A percentile compares a stretch with the other conserved stretches of the same genome.
phyloP scores from a whole-genome alignment of 768 basidiomycete species.

The Gymnopilus junonius region DNA sequence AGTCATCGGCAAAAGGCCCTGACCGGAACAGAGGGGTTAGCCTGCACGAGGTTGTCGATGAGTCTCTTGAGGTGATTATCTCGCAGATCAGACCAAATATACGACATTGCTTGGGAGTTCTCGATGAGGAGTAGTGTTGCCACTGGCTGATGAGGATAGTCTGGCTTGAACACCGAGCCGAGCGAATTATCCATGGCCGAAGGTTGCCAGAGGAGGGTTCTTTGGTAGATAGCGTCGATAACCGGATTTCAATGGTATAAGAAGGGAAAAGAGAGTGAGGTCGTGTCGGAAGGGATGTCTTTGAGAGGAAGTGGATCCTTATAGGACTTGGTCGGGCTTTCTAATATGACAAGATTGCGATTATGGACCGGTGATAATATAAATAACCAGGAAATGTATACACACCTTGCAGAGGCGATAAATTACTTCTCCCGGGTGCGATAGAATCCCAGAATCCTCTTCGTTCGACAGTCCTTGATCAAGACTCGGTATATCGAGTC shows the following conservation, averaged over 20 bases:
- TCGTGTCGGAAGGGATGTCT: constrained; percentile 17
- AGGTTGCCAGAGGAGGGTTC: constrained; percentile 4
- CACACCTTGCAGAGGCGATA: constrained; percentile 1
- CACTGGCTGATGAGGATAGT: constrained; percentile 35
- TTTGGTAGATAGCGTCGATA: neutral
- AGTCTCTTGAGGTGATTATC: constrained; percentile 49
- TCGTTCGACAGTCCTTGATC: neutral
- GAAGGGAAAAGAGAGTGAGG: constrained; percentile 14
- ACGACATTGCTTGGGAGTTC: constrained; percentile 51
- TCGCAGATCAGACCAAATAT: constrained; percentile 53
- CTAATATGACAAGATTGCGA: constrained; percentile 26
- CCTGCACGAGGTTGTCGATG: constrained; percentile 42
- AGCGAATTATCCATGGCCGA: constrained; percentile 22
- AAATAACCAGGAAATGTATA: constrained; percentile 11
- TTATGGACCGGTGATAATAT: constrained; percentile 11
- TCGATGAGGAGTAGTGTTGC: constrained; percentile 57
- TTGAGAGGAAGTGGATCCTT: constrained; percentile 39
- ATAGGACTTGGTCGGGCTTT: constrained; percentile 47
- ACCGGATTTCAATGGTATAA: constrained; percentile 16
- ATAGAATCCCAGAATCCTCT: neutral
- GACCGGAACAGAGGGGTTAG: constrained; percentile 46
- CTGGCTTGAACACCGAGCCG: constrained; percentile 25
- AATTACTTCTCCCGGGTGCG: neutral
- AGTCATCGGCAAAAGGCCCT: constrained; percentile 21
- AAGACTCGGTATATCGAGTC: constrained; percentile 3